Evolutionary conservation across 164 flowering plant species (phyloP).

Genomic region (Hamamelis virginiana): DNA sequence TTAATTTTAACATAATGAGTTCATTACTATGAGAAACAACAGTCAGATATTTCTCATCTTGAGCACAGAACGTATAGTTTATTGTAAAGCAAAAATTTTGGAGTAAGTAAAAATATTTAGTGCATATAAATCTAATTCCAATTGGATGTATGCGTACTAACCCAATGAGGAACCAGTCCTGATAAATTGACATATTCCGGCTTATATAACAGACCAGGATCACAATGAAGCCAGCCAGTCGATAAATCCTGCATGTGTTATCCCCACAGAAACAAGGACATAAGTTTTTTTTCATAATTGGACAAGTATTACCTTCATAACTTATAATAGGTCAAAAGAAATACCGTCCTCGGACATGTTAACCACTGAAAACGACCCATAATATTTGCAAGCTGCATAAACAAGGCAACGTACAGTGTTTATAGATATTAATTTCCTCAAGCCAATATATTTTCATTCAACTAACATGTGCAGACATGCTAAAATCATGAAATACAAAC

Average conservation of each 20-base stretch:
- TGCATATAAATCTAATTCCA: not conserved
- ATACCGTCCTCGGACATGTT: constrained; percentile 93
- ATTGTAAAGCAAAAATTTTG: not conserved
- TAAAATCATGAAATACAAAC: not conserved
- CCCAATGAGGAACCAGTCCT: constrained; percentile 77
- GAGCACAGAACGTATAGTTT: not conserved
- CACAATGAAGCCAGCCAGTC: constrained; percentile 98
- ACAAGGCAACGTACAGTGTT: not conserved
- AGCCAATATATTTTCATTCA: too few relatives aligned
- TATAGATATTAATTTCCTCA: not conserved
- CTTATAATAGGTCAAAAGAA: constrained; percentile 5
- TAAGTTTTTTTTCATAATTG: constrained; percentile 1
- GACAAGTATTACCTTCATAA: not conserved
- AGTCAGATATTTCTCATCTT: not conserved
- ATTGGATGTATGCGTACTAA: constrained; percentile 27
- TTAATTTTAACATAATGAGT: not conserved
- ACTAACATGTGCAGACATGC: not conserved
- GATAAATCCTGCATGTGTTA: constrained; percentile 69
- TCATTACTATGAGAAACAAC: not conserved
- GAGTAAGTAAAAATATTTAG: not conserved
- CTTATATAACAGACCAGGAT: constrained; percentile 86
- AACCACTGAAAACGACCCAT: constrained; percentile 89
- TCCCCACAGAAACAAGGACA: not conserved
- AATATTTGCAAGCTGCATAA: constrained; percentile 81
- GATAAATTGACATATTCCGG: constrained; percentile 60